These are phyloP conservation scores for Coemansia sp. DNA, from an alignment of 192 early-diverging fungal species.

Conservation along the genomic window DNA sequence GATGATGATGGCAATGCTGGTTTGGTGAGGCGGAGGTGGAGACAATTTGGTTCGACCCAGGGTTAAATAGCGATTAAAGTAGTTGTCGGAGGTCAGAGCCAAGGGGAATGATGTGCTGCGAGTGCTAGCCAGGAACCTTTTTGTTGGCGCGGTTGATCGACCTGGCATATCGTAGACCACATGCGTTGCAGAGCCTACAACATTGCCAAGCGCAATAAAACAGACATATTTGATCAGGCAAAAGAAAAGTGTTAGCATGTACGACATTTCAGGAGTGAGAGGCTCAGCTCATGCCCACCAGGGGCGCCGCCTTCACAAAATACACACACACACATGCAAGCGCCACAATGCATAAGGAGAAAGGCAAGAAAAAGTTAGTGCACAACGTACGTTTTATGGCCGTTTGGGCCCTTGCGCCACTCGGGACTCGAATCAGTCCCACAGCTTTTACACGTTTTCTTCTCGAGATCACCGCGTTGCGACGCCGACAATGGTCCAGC, in stretches of 20 bases:
- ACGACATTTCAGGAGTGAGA: neutral
- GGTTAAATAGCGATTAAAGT: neutral
- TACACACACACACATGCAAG: neutral
- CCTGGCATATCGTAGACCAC: slow-evolving; percentile 57
- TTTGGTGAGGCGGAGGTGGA: neutral
- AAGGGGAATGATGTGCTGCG: neutral
- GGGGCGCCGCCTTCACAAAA: neutral
- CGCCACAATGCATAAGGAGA: neutral
- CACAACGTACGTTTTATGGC: slow-evolving; percentile 61
- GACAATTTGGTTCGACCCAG: neutral
- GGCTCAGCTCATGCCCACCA: slow-evolving; percentile 3
- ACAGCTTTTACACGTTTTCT: slow-evolving; percentile 58
- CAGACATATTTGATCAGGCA: neutral
- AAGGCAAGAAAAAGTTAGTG: neutral
- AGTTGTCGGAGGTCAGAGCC: neutral
- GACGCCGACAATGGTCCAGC: slow-evolving; percentile 21
- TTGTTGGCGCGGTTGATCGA: slow-evolving; percentile 57
- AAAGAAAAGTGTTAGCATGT: slow-evolving; percentile 1
- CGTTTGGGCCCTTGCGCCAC: slow-evolving; percentile 60
- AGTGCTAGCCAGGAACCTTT: slow-evolving; percentile 23
- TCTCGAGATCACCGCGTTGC: slow-evolving; percentile 32
- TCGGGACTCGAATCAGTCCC: slow-evolving; percentile 60
- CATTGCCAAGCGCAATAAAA: neutral
- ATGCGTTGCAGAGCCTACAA: slow-evolving; percentile 60
- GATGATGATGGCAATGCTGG: neutral